A percentile compares a stretch with the other conserved stretches of the same genome.
Conservation (phyloP, 768 basidiomycete species). For the Suillus weaverae region DNA sequence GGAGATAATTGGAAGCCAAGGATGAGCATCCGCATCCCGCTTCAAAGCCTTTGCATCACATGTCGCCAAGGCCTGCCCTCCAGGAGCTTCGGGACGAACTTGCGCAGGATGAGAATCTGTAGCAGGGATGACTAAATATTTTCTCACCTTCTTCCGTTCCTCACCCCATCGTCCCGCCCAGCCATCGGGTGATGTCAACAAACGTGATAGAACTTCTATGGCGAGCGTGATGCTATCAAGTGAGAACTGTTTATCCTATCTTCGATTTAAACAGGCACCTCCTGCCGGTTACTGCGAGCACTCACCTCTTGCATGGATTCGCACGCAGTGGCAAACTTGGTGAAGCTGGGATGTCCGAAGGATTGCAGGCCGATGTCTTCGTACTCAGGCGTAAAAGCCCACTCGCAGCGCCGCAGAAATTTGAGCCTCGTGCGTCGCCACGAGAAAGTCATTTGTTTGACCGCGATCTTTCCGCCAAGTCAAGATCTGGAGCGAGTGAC, state of each 20-base stretch:
- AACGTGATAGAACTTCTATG: conserved; percentile 36
- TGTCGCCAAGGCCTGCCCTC: conserved; percentile 28
- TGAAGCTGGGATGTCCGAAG: conserved; percentile 57
- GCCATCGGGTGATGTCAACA: conserved; percentile 31
- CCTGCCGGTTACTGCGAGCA: neutral
- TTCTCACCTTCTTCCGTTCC: conserved; percentile 47
- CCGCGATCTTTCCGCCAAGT: conserved; percentile 41
- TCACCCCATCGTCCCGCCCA: conserved; percentile 49
- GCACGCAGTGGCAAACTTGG: conserved; percentile 44
- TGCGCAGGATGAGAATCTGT: neutral
- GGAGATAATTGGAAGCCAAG: conserved; percentile 50
- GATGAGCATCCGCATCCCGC: conserved; percentile 49
- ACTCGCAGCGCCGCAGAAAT: conserved; percentile 71
- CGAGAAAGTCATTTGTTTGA: conserved; percentile 46
- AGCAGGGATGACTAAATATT: neutral
- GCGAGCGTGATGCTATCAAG: conserved; percentile 45
- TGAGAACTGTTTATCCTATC: conserved; percentile 41
- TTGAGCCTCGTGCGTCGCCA: conserved; percentile 55
- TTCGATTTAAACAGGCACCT: neutral
- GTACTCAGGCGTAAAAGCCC: conserved; percentile 67
- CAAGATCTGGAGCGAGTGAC: neutral
- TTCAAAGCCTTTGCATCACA: conserved; percentile 44
- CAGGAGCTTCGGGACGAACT: conserved; percentile 45
- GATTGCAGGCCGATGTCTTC: conserved; percentile 45
- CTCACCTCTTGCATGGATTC: conserved; percentile 36